Evolutionary conservation across 2,329 filamentous ascomycete genomes (phyloP), one percentile per base, ranked within the genome.

Genomic region (Nothophaeocryptopus gaeumannii): DNA sequence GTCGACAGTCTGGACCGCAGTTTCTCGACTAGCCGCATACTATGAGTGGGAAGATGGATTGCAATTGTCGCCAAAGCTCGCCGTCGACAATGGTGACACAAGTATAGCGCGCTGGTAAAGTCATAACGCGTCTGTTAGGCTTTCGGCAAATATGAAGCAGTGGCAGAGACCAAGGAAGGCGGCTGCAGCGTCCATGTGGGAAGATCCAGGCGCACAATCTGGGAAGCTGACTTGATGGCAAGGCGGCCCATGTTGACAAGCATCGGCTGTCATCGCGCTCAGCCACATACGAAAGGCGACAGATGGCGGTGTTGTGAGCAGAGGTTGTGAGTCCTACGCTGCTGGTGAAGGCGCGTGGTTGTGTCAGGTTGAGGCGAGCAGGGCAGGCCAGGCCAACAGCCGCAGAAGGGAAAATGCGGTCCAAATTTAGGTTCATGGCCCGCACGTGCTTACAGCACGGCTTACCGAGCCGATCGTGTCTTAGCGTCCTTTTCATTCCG

Each of bases 131-230:
- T 35, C 36, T 14, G n/a, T 31, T 7, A 32, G 15, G 39, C 39
- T 42, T 32, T 15, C 39, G 39, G 39, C 29, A 42, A 32, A 32
- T 43, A 5, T 8, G n/a, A 34, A 43, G 40, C 35, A 16, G 31
- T 15, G 14, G 9, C 31, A 16, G 11, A 35, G 13, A 34, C 41
- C 32, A 30, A 45, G 32, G 40, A 37, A 26, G 13, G 41, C 41
- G 12, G 35, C 15, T 37, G 33, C 41, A 37, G 41, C 15, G 13
- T 35, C 12, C 33, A n/a, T 35, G 33, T 35, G 33, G 33, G 12
- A 35, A 14, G 11, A 43, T 29, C 26, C 30, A 26, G n/a, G 5
- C 9, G 20, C 10, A 15, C 5, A 5, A 11, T 33, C 32, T 20
- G 35, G 42, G 8, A 36, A 29, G 8, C 30, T 30, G 42, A 45